Percentiles rank a stretch among this genome's conserved stretches.
Evolutionary conservation across 441 rosid genomes (phyloP).

Genomic region (Jatropha podagrica): DNA sequence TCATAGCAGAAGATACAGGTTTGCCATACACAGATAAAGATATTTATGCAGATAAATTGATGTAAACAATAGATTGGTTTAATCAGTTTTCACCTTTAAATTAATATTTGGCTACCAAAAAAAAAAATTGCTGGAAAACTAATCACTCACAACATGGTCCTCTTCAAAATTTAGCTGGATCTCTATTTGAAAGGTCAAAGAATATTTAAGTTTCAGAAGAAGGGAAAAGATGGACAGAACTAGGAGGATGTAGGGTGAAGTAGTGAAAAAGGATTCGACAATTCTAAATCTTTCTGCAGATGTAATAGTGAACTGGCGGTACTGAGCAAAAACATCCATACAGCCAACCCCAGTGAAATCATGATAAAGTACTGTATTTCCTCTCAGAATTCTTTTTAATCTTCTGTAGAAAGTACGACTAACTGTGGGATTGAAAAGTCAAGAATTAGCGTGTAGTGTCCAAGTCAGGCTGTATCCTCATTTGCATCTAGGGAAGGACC

Average conservation of each 20-base stretch:
- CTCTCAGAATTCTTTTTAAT: neutral
- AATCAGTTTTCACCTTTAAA: neutral
- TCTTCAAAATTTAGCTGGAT: neutral
- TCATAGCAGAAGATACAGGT: neutral
- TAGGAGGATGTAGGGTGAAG: neutral
- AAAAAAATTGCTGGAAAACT: neutral
- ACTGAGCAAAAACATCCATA: neutral
- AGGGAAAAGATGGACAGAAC: neutral
- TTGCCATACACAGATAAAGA: neutral
- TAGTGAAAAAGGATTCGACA: neutral
- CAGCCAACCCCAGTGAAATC: neutral
- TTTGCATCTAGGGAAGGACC: conserved; percentile 1
- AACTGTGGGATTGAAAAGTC: neutral
- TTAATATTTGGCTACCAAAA: neutral
- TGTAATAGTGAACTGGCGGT: neutral
- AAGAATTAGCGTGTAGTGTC: neutral
- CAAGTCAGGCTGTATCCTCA: neutral
- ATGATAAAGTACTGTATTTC: neutral
- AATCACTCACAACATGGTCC: neutral
- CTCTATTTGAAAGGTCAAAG: neutral
- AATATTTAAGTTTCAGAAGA: neutral
- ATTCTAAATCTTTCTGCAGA: neutral
- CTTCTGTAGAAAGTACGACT: neutral
- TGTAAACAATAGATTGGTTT: neutral
- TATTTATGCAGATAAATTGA: neutral